Conservation (phyloP, 2,329 filamentous ascomycete species). For the Fusarium sp. region DNA sequence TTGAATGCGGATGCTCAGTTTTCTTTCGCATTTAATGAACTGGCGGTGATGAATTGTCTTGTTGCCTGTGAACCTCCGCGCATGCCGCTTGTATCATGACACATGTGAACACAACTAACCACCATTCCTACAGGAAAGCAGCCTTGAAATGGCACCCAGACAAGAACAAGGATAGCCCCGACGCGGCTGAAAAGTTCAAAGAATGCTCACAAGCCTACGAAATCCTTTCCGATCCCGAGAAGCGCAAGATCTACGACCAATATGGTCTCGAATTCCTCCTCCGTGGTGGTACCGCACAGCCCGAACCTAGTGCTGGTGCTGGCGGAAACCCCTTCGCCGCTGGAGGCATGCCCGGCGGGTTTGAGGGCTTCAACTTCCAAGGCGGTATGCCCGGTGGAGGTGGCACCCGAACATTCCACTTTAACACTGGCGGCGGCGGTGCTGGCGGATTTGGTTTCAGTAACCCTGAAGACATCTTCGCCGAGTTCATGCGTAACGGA, state of each 20-base stretch:
- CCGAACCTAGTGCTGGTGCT: conserved; percentile 67
- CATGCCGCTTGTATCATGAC: not conserved
- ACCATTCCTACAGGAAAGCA: conserved; percentile 70
- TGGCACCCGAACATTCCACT: conserved; percentile 70
- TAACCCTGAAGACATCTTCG: conserved; percentile 85
- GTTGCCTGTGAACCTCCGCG: not conserved
- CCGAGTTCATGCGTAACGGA: conserved; percentile 77
- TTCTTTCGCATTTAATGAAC: not conserved
- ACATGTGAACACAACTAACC: conserved; percentile 49
- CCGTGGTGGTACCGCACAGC: conserved; percentile 77
- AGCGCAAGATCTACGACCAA: conserved; percentile 94
- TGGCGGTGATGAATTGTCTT: not conserved
- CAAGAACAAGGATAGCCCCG: conserved; percentile 94
- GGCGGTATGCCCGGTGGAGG: conserved; percentile 55
- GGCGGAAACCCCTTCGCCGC: conserved; percentile 69
- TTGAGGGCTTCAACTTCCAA: conserved; percentile 63
- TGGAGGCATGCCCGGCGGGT: conserved; percentile 66
- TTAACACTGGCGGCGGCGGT: conserved; percentile 65
- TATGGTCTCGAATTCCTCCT: conserved; percentile 94
- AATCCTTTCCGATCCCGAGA: conserved; percentile 96
- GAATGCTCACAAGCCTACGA: conserved; percentile 98
- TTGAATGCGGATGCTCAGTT: not conserved
- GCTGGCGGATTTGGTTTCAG: conserved; percentile 81
- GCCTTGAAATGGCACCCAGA: conserved; percentile 95
- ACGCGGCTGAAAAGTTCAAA: conserved; percentile 94